Conservation (phyloP, 257 asterid species). For the Linaria vulgaris region DNA sequence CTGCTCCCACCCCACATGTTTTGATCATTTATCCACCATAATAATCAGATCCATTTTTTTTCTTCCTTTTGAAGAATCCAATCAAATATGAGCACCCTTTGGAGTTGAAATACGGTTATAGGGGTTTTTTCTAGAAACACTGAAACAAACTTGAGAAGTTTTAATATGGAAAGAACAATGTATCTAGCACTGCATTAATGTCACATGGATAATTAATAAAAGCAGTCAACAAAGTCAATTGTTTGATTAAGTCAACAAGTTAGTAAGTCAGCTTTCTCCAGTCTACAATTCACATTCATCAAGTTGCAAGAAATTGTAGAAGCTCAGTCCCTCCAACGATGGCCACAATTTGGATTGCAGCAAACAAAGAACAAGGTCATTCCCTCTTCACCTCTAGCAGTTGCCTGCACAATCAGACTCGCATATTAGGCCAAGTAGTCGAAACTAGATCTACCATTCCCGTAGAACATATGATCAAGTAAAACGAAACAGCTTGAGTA, state of each 20-base stretch:
- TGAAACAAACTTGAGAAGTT: neutral
- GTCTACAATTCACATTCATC: slow-evolving; percentile 1
- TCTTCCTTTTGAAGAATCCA: no score
- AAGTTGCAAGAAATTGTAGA: neutral
- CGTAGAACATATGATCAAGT: neutral
- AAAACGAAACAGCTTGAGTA: neutral
- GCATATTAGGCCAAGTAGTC: neutral
- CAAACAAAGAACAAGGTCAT: slow-evolving; percentile 92
- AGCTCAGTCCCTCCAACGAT: slow-evolving; percentile 86
- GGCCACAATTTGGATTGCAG: slow-evolving; percentile 91
- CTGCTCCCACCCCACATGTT: no score
- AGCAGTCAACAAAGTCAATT: neutral
- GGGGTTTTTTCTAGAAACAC: slow-evolving; percentile 5
- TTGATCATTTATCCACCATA: no score
- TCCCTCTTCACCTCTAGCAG: slow-evolving; percentile 96
- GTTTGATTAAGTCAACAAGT: slow-evolving; percentile 10
- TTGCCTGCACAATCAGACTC: slow-evolving; percentile 56
- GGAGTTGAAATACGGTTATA: neutral
- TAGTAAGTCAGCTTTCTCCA: slow-evolving; percentile 19
- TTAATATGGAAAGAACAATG: neutral
- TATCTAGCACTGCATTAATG: neutral
- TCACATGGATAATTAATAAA: neutral
- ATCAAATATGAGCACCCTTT: no score
- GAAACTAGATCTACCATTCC: neutral
- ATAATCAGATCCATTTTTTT: no score